Evolutionary conservation across 2,329 filamentous ascomycete genomes (phyloP), one percentile per base, ranked within the genome.

Genomic region (Ophiocordyceps camponoti-floridani): DNA sequence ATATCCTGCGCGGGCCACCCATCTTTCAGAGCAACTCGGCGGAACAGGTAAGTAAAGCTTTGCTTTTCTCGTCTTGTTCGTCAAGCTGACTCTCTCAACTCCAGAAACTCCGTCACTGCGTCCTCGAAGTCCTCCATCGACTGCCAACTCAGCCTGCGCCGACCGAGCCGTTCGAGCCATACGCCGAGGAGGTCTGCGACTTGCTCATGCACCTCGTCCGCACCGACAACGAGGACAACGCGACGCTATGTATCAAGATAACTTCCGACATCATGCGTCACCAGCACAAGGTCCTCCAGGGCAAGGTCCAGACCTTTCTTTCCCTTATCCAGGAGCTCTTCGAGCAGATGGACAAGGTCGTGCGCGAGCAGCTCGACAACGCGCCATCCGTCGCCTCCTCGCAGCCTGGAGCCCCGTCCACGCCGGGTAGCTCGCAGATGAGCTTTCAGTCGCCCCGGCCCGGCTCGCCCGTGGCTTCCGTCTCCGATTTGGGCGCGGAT

Each of bases 151-250:
- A 79, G 68, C 72, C 68, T n/a, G 77, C 72, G 37, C 81, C 85
- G 2, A 65, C 77, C 45, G 87, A 95, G 54, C 78, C 78, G 1
- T 80, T 95, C 63, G 88, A 96, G 59, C 83, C 81, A 1, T 93
- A 89, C 61, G 88, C 89, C 37, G 75, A 79, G 51, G 85, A 93
- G 58, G 80, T 94, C 48, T 85, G 95, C 47, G 88, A 95, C 57
- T 72, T 94, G 51, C 72, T 96, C 50, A 89, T 96, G 79, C 75
- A 77, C 45, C 68, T 98, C 47, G 87, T 96, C 47, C 79, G 82
- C 52, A 82, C 78, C 40, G 91, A 99, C 62, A 98, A 98, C 55
- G 91, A 99, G 64, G 91, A 99, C 50, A 99, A 98, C 70, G 91
- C 89, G 2, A 86, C 93, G n/a, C 68, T 98, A 49, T 95, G 89